Evolutionary conservation across 2,329 filamentous ascomycete species (phyloP), one percentile per base, ranked within the genome.

Genomic region (Aspergillus nomiae): DNA sequence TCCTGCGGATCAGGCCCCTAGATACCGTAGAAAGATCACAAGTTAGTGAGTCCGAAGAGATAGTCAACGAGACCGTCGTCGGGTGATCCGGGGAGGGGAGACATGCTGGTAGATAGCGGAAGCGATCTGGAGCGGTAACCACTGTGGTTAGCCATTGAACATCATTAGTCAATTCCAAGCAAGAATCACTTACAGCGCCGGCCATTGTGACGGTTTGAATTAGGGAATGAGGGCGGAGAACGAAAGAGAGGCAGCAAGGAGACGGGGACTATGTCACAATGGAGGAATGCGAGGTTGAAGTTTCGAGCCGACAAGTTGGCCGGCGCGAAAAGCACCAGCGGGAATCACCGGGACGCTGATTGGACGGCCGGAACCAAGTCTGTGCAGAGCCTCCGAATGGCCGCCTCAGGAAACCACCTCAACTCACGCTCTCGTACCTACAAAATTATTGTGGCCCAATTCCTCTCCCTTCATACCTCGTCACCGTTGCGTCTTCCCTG

Each of bases 1-100:
- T 99, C 78, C 87, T 89, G 81, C 90, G 89, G 85, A 98, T 90
- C 71, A 98, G 75, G 76, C 88, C 81, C 85, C 95, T 98, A 76
- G 65, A 67, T 6, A 58, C 50, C 24, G 41, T 19, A 8, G 34
- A 26, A 64, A 38, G 46, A 32, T 24, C 41, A 54, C 53, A 63
- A 26, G 54, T 74, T 70, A 73, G 72, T 43, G 60, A 58, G 16
- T 45, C 34, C 30, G 36, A 34, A 26, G 21, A 45, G 11, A 48
- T 41, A 19, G 30, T 59, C 32, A 51, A 48, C 36, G 59, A 56
- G 63, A 63, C 59, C 58, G 64, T 66, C 54, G 28, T 58, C 50
- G 21, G 56, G 51, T 7, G 58, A 61, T 54, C 57, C 51, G 60
- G 61, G n/a, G 61, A 61, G 63, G 71, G 70, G 67, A 71, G 69